Percentiles rank a stretch among this genome's conserved stretches.
Evolutionary conservation across 495 filamentous ascomycete species (phyloP).

Genomic region (Penicillium lividum): DNA sequence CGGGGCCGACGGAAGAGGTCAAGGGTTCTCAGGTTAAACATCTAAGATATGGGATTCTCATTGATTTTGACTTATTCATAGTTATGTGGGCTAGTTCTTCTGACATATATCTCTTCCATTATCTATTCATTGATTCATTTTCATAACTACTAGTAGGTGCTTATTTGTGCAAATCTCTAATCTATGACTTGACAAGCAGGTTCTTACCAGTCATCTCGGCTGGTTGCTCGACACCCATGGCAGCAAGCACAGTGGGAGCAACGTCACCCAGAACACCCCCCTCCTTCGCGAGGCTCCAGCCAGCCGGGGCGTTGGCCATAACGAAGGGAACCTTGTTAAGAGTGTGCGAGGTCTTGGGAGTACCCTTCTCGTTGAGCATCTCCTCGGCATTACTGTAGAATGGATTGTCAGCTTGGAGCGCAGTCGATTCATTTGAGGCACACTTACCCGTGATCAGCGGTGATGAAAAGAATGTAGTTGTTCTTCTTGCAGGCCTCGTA

Average conservation of each 20-base stretch:
- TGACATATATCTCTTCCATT: constrained; percentile 4
- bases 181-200: constrained; percentile 71
- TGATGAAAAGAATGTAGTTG: constrained; percentile 90
- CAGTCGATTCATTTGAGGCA: constrained; percentile 16
- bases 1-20: not conserved
- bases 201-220: constrained; percentile 88
- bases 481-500: constrained; percentile 91
- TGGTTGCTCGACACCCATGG: constrained; percentile 88
- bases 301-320: constrained; percentile 93
- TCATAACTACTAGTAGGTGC: constrained; percentile 15
- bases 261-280: constrained; percentile 93
- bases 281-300: constrained; percentile 82
- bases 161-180: constrained; percentile 13
- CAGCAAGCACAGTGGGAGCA: constrained; percentile 84
- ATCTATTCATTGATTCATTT: constrained; percentile 30
- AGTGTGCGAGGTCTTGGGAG: constrained; percentile 97
- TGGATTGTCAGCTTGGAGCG: not conserved
- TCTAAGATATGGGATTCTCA: too few species aligned
- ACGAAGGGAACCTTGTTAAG: constrained; percentile 97
- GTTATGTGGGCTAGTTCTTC: not conserved
- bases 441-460: constrained; percentile 83
- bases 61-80: not conserved
- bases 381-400: constrained; percentile 80
- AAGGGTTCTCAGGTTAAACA: too few species aligned
- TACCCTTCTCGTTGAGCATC: constrained; percentile 94